These are phyloP conservation scores for Cyamopsis tetragonoloba DNA, from an alignment of 306 rosid species.

Conservation along the genomic window DNA sequence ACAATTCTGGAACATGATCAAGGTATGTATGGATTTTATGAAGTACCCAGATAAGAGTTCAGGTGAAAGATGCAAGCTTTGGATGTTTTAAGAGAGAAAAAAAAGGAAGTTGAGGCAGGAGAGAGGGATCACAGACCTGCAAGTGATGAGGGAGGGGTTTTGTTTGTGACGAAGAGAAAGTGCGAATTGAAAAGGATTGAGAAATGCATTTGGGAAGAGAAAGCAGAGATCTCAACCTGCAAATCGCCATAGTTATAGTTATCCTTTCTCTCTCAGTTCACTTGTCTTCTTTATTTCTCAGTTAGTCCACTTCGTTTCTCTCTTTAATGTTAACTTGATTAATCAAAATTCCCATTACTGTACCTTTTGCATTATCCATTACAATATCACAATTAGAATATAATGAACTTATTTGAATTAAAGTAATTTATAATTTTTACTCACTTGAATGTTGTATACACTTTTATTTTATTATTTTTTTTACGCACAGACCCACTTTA, in stretches of 20 bases:
- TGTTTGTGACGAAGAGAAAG: conserved; percentile 53
- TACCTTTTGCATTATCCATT: background rate
- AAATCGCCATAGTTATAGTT: conserved; percentile 60
- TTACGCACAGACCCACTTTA: too few relatives aligned
- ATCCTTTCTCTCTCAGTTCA: background rate
- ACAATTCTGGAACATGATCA: background rate
- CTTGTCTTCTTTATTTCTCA: background rate
- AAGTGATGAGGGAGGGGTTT: conserved; percentile 29
- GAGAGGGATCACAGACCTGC: conserved; percentile 28
- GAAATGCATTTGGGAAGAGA: conserved; percentile 34
- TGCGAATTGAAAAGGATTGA: conserved; percentile 22
- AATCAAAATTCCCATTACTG: background rate
- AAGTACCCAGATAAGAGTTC: conserved; percentile 28
- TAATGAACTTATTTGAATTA: too few relatives aligned
- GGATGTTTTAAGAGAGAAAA: background rate
- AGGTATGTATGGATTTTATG: background rate
- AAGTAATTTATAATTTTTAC: too few relatives aligned
- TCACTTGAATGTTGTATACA: too few relatives aligned
- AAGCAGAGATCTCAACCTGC: conserved; percentile 41
- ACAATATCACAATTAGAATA: too few relatives aligned
- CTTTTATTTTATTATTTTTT: too few relatives aligned
- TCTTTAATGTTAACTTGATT: too few relatives aligned
- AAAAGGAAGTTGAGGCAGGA: background rate
- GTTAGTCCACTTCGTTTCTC: too few relatives aligned
- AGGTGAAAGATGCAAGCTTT: background rate